Evolutionary conservation across 345 rosid genomes (phyloP).

Genomic region (Schrenkiella parvula): DNA sequence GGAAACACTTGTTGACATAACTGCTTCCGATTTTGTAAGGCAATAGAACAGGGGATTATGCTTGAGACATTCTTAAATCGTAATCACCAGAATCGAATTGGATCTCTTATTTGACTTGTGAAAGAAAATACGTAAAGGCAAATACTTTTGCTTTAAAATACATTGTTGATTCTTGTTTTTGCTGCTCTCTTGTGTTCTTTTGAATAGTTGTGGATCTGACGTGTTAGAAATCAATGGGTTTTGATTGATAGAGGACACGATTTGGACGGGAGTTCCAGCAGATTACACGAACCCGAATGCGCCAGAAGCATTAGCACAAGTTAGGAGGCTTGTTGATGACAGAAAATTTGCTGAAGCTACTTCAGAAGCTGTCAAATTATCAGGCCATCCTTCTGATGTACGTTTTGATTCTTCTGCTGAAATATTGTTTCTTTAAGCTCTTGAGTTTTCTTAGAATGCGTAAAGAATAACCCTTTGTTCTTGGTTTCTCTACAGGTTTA

Average conservation of each 20-base stretch:
- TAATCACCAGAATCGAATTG: background rate
- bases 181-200: background rate
- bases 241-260: conserved; percentile 62
- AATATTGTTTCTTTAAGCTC: background rate
- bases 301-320: conserved; percentile 54
- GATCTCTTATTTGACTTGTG: background rate
- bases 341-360: conserved; percentile 70
- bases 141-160: background rate
- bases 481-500: conserved; percentile 51
- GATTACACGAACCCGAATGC: conserved; percentile 60
- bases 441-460: background rate
- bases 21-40: background rate
- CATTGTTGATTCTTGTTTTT: background rate
- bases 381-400: conserved; percentile 67
- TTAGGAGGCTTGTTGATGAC: conserved; percentile 64
- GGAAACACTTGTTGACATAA: background rate
- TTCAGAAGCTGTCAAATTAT: conserved; percentile 53
- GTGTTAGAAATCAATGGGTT: background rate
- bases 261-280: conserved; percentile 86
- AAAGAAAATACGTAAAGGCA: background rate
- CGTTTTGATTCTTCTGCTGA: conserved; percentile 20
- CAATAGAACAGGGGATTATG: background rate
- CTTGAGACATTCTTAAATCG: background rate
- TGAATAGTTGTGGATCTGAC: background rate
- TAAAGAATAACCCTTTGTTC: conserved; percentile 4